Evolutionary conservation across 192 early-diverging fungal species (phyloP).

Genomic region (Phycomyces blakesleeanus): DNA sequence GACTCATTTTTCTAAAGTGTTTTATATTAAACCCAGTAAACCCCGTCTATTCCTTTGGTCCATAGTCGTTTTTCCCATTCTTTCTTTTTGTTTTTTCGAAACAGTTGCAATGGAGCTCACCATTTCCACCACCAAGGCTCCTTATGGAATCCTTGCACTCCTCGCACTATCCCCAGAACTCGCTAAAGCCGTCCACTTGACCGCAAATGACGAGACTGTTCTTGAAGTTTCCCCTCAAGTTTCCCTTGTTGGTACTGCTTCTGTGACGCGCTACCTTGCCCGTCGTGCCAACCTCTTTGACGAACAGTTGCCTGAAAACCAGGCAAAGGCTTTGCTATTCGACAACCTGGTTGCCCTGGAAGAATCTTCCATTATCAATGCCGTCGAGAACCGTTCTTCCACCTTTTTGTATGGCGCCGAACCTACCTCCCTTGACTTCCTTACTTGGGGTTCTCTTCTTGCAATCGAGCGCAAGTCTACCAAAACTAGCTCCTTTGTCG

Average conservation of each 20-base stretch:
- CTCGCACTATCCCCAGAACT: not conserved
- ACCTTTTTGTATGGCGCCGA: conserved; percentile 15
- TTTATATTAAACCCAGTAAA: conserved; percentile 1
- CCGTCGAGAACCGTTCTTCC: not conserved
- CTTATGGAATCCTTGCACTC: conserved; percentile 15
- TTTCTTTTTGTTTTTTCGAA: conserved; percentile 8
- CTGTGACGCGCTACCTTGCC: conserved; percentile 19
- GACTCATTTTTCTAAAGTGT: conserved; percentile 15
- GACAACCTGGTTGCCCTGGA: conserved; percentile 11
- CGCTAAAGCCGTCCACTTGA: conserved; percentile 1
- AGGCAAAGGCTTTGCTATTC: conserved; percentile 10
- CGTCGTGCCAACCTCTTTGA: conserved; percentile 12
- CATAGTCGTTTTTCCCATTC: not conserved
- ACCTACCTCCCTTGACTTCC: conserved; percentile 9
- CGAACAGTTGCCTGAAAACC: conserved; percentile 15
- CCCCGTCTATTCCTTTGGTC: not conserved
- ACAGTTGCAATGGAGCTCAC: conserved; percentile 9
- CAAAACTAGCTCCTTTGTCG: not conserved
- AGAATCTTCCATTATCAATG: not conserved
- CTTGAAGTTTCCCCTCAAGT: not conserved
- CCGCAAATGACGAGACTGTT: conserved; percentile 4
- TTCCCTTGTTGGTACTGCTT: conserved; percentile 1
- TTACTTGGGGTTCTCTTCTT: conserved; percentile 16
- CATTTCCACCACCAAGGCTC: conserved; percentile 4
- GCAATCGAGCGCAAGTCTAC: not conserved